Evolutionary conservation across 768 basidiomycete genomes (phyloP).

Genomic region (Crassisporium funariophilum): DNA sequence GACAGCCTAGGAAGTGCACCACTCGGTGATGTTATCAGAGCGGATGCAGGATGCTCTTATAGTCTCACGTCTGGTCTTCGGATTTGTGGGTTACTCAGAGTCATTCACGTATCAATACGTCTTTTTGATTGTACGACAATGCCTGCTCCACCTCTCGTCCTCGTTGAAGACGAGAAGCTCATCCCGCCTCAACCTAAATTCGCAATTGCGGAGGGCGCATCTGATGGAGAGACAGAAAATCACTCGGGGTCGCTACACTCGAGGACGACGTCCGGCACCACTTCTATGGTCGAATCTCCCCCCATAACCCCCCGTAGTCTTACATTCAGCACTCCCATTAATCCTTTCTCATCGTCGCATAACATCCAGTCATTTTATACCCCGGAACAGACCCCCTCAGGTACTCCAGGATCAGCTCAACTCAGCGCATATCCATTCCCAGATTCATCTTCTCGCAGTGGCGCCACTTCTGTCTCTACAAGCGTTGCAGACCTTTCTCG

Average conservation of each 20-base stretch:
- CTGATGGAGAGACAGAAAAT: constrained; percentile 32
- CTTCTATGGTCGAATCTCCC: constrained; percentile 37
- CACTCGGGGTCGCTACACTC: constrained; percentile 32
- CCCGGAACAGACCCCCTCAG: constrained; percentile 29
- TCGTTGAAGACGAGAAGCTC: constrained; percentile 30
- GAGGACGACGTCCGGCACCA: constrained; percentile 33
- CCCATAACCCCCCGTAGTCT: constrained; percentile 44
- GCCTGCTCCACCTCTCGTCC: constrained; percentile 23
- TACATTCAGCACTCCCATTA: constrained; percentile 34
- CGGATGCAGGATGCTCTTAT: constrained; percentile 32
- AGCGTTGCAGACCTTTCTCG: constrained; percentile 48
- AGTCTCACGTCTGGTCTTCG: constrained; percentile 25
- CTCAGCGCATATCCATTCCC: constrained; percentile 34
- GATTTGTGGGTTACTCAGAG: constrained; percentile 12
- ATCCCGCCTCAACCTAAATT: constrained; percentile 35
- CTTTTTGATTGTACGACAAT: constrained; percentile 14
- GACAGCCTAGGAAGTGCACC: constrained; percentile 28
- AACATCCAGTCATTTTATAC: constrained; percentile 49
- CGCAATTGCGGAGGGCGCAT: constrained; percentile 25
- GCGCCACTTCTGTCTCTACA: constrained; percentile 38
- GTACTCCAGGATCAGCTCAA: constrained; percentile 26
- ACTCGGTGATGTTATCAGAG: constrained; percentile 27
- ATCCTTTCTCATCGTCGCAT: constrained; percentile 56
- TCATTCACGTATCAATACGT: constrained; percentile 10
- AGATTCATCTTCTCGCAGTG: constrained; percentile 37